Conservation (phyloP, 192 early-diverging fungal species). For the Backusella tarrabulga region DNA sequence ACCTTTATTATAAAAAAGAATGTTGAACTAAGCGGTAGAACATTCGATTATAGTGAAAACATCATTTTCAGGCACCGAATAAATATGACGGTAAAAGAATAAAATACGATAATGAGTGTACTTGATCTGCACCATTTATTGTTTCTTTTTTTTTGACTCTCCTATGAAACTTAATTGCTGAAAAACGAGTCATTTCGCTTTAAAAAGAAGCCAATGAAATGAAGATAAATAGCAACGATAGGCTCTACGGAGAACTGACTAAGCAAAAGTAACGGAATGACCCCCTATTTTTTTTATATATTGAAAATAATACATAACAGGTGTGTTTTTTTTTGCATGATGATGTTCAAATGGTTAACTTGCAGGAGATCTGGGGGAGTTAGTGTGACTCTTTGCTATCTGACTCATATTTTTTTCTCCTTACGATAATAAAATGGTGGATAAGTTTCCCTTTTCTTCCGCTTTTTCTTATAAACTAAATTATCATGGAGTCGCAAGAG, state of each 20-base stretch:
- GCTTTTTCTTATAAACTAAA: not conserved
- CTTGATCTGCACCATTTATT: not conserved
- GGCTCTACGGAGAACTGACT: not conserved
- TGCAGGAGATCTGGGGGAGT: not conserved
- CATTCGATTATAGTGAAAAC: too few species aligned
- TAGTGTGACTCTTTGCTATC: not conserved
- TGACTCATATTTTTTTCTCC: conserved; percentile 2
- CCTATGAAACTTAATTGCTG: not conserved
- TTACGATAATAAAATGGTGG: not conserved
- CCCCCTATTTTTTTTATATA: not conserved
- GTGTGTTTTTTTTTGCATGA: not conserved
- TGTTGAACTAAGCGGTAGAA: too few species aligned
- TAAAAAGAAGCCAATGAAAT: not conserved
- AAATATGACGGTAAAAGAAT: not conserved
- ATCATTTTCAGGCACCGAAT: too few species aligned
- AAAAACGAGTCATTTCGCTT: not conserved
- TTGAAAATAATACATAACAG: not conserved
- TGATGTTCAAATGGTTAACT: not conserved
- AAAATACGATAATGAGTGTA: not conserved
- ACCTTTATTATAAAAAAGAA: not conserved
- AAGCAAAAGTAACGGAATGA: conserved; percentile 1
- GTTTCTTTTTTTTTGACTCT: not conserved
- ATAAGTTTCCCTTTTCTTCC: not conserved
- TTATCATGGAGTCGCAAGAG: not conserved
- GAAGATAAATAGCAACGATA: not conserved